phyloP scores from a whole-genome alignment of 2,329 filamentous ascomycete genomes.

The Arachnomyces sp. region DNA sequence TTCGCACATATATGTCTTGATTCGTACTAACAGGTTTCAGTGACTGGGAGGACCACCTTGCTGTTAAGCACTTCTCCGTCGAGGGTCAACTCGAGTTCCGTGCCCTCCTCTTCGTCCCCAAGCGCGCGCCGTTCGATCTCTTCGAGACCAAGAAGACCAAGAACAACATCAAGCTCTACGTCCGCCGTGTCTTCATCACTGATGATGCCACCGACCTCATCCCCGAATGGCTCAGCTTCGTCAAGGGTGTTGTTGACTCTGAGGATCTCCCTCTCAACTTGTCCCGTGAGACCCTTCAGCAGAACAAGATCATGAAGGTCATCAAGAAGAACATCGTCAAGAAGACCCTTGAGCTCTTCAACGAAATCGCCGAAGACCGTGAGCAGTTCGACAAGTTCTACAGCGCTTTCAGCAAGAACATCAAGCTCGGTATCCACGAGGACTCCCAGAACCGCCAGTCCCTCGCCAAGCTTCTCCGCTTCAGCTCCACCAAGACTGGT shows the following conservation, averaged over 20 bases:
- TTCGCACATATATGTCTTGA: not conserved
- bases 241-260: constrained; percentile 99
- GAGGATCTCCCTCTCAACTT: constrained; percentile 99
- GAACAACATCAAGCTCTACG: constrained; percentile 99
- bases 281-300: constrained; percentile 99
- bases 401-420: constrained; percentile 98
- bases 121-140: constrained; percentile 98
- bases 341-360: constrained; percentile 99
- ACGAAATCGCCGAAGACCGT: constrained; percentile 97
- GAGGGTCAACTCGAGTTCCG: constrained; percentile 99
- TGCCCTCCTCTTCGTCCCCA: constrained; percentile 97
- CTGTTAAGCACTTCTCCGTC: constrained; percentile 99
- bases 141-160: constrained; percentile 99
- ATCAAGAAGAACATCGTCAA: constrained; percentile 99
- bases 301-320: constrained; percentile 99
- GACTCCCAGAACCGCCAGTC: constrained; percentile 90
- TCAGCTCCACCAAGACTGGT: constrained; percentile 97
- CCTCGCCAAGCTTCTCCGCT: constrained; percentile 97
- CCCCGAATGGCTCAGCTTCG: constrained; percentile 97
- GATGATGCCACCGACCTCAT: constrained; percentile 99
- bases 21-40: constrained; percentile 14
- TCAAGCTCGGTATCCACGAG: constrained; percentile 99
- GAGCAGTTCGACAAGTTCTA: constrained; percentile 99
- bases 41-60: constrained; percentile 99
- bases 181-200: constrained; percentile 99